Percentiles rank a stretch among this genome's conserved stretches.
phyloP scores from a whole-genome alignment of 441 rosid species.

The Erysimum cheiri region DNA sequence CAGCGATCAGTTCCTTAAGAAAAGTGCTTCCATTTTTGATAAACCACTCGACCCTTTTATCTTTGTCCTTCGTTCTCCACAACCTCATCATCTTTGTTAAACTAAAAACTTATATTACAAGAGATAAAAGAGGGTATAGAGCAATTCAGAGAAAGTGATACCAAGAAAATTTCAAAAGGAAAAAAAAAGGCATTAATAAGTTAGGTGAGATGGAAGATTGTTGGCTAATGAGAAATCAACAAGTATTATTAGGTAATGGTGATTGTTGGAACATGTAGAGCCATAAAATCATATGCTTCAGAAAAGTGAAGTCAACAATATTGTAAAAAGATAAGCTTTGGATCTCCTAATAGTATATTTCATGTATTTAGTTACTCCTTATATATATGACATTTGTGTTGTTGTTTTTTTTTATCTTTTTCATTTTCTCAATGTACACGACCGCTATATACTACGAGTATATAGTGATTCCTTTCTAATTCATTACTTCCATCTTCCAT shows the following conservation, averaged over 20 bases:
- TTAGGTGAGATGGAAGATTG: constrained; percentile 11
- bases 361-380: too few species aligned
- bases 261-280: background rate
- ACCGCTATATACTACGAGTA: background rate
- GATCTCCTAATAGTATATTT: background rate
- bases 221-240: constrained; percentile 9
- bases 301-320: background rate
- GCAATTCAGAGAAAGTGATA: background rate
- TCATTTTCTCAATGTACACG: background rate
- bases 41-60: constrained; percentile 1
- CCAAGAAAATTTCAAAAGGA: background rate
- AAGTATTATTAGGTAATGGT: background rate
- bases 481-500: background rate
- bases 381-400: too few species aligned
- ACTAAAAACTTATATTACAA: background rate
- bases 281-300: background rate
- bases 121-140: background rate
- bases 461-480: too few species aligned
- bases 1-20: constrained; percentile 39
- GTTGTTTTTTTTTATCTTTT: too few species aligned
- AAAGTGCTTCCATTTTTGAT: constrained; percentile 36
- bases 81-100: background rate
- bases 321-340: background rate
- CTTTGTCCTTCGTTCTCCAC: background rate
- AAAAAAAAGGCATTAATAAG: background rate